Evolutionary conservation across 768 basidiomycete species (phyloP).

Genomic region (Trametes maxima): DNA sequence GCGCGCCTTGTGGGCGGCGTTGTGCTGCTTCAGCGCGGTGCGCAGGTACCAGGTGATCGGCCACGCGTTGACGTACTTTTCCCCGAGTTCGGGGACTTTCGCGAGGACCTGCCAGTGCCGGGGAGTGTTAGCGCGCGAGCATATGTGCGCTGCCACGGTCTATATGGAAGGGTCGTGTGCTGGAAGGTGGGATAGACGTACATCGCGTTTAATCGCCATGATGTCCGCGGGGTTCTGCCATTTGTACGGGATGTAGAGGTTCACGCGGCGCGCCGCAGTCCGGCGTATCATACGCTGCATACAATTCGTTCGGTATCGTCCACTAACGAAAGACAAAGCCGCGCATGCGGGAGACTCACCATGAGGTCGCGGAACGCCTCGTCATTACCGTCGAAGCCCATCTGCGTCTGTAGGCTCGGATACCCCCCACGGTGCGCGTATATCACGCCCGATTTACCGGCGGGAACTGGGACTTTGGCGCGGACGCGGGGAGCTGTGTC

Average conservation of each 20-base stretch:
- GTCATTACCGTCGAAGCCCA: neutral
- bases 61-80: conserved; percentile 6
- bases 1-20: too few relatives aligned
- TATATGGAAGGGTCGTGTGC: too few relatives aligned
- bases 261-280: neutral
- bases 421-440: neutral
- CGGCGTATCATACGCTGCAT: neutral
- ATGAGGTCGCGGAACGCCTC: neutral
- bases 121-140: too few relatives aligned
- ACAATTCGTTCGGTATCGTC: neutral
- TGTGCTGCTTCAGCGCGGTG: neutral
- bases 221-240: neutral
- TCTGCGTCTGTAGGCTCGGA: neutral
- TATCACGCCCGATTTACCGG: neutral
- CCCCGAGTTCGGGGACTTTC: neutral
- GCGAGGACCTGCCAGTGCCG: neutral
- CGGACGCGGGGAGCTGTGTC: too few relatives aligned
- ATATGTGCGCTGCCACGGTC: too few relatives aligned
- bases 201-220: neutral
- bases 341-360: neutral
- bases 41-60: conserved; percentile 3
- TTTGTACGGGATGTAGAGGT: neutral
- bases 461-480: too few relatives aligned
- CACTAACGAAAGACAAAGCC: too few relatives aligned
- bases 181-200: too few relatives aligned